A percentile compares a stretch with the other conserved stretches of the same genome.
phyloP scores from a whole-genome alignment of 1,284 basidiomycete genomes.

The Trichosporon faecale region DNA sequence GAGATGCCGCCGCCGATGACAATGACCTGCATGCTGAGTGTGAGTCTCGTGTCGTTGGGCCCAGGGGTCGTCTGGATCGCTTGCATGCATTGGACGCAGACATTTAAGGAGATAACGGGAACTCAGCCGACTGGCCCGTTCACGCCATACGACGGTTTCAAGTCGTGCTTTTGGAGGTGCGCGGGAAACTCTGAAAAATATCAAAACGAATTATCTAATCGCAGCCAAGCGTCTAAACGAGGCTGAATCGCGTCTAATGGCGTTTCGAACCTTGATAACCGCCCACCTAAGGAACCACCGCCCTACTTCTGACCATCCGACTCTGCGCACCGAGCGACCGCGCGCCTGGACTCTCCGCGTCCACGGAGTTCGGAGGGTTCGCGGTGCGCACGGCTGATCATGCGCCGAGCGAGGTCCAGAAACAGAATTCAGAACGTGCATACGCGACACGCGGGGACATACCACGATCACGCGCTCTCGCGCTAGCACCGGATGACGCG shows the following conservation, averaged over 20 bases:
- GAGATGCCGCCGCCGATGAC: slow-evolving; percentile 31
- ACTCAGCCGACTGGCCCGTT: too few relatives aligned
- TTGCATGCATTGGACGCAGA: neutral
- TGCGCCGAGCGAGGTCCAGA: neutral
- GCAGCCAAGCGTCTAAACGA: neutral
- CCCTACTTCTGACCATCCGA: too few relatives aligned
- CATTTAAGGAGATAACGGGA: too few relatives aligned
- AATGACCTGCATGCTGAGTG: slow-evolving; percentile 13
- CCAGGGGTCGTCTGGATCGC: neutral
- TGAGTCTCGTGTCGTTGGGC: neutral
- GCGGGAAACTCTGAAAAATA: too few relatives aligned
- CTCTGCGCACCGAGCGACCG: too few relatives aligned
- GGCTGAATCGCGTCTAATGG: neutral
- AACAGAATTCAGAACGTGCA: neutral
- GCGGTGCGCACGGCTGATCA: neutral
- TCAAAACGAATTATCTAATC: neutral
- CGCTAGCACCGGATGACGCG: neutral
- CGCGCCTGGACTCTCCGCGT: too few relatives aligned
- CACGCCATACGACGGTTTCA: too few relatives aligned
- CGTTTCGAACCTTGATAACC: neutral
- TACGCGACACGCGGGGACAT: neutral
- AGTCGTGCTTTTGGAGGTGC: too few relatives aligned
- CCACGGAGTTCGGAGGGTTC: too few relatives aligned
- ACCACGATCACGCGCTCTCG: neutral
- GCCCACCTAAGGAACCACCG: neutral